Evolutionary conservation across 345 rosid genomes (phyloP), one percentile per base, ranked within the genome.

Genomic region (Euphorbia lathyris): DNA sequence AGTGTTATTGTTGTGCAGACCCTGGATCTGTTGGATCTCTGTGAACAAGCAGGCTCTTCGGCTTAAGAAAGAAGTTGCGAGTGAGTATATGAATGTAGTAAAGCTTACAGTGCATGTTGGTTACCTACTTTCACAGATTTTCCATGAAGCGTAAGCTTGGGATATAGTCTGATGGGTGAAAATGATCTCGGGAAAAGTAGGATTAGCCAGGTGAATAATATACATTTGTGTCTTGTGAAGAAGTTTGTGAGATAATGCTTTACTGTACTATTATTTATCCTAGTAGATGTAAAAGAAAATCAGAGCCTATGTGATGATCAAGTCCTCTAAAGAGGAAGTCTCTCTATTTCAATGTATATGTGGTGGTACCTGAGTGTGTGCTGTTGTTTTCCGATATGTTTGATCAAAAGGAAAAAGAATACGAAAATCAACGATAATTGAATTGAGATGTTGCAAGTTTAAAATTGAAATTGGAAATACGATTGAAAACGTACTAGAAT

Each of bases 21-120:
- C 16, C 76, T 95, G 78, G 88, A 86, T 75, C 87, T 92, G 38
- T 76, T 90, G 76, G 99, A 90, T 68, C 96, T 95, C 20, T 95
- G 97, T 48, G 97, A 95, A 74, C 94, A 92, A 79, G 96, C 90
- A 7, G 96, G 97, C 71, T 81, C 97, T 53, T 29, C 82, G 52
- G 83, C 86, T 32, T 90, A 82, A 86, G 78, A 77, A 38, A 69
- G 11, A 34, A 9, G 48, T 29, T 66, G 61, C 68, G n/a, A n/a
- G n/a, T n/a, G 65, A 66, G 45, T 47, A 56, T 58, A 75, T 66
- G 30, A 74, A 70, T 52, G 75, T 64, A 34, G 47, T 66, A 69
- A n/a, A 75, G 76, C 67, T 70, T 73, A 70, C 25, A 74, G 58
- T 70, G 78, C 66, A 75, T 30, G 73, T 56, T 20, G 68, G 74